Conservation (phyloP, 495 filamentous ascomycete genomes). For the Penicillium paxilli region DNA sequence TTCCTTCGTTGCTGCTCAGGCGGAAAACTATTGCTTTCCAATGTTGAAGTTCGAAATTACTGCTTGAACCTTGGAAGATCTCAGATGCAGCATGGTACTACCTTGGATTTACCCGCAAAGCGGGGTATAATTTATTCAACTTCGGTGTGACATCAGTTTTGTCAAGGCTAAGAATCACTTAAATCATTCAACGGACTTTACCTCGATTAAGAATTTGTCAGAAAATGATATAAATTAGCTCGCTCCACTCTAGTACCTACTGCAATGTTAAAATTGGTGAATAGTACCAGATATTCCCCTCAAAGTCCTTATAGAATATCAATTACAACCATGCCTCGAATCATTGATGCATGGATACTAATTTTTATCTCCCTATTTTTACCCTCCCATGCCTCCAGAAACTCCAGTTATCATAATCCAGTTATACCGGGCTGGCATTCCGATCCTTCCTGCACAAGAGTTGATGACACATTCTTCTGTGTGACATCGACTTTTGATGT, state of each 20-base stretch:
- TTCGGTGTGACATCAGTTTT: not conserved
- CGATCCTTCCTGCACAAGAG: slow-evolving; percentile 23
- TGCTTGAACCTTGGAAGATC: no score
- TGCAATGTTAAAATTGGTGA: no score
- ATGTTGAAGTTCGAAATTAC: no score
- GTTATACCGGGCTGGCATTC: slow-evolving; percentile 28
- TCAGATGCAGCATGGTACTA: no score
- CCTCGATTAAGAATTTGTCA: not conserved
- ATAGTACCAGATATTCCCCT: no score
- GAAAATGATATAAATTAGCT: not conserved
- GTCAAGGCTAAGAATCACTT: no score
- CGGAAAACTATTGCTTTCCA: no score
- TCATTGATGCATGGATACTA: not conserved
- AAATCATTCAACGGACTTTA: no score
- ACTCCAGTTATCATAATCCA: slow-evolving; percentile 13
- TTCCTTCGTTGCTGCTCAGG: no score
- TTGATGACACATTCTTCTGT: slow-evolving; percentile 27
- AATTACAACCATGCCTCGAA: not conserved
- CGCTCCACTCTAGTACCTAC: not conserved
- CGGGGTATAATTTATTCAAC: not conserved
- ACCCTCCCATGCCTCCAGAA: not conserved
- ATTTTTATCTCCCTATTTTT: not conserved
- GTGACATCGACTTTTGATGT: slow-evolving; percentile 21
- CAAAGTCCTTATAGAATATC: not conserved
- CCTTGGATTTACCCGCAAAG: not conserved